Percentiles rank a stretch among this genome's conserved stretches.
Evolutionary conservation across 352 stramenopile species (phyloP).

Genomic region (Globisporangium barbulae): DNA sequence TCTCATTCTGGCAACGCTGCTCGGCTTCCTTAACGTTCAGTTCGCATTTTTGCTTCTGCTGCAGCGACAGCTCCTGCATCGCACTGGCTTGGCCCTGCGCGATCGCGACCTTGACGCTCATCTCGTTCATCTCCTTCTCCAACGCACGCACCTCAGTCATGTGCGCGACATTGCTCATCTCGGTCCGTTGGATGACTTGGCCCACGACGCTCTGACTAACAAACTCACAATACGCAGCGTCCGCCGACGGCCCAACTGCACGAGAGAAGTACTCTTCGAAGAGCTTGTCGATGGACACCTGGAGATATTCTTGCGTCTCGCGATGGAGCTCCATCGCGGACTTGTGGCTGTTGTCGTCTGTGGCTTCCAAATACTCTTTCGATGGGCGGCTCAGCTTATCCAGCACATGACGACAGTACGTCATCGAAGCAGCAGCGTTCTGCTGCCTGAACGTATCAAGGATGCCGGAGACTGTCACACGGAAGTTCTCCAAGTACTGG

Average conservation of each 20-base stretch:
- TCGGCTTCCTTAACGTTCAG: constrained; percentile 72
- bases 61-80: constrained; percentile 75
- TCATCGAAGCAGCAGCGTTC: constrained; percentile 81
- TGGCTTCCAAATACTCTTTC: constrained; percentile 38
- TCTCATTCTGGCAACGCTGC: constrained; percentile 64
- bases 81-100: constrained; percentile 75
- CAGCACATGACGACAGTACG: constrained; percentile 73
- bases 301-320: constrained; percentile 64
- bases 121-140: constrained; percentile 81
- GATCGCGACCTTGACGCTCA: constrained; percentile 78
- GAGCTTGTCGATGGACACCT: constrained; percentile 42
- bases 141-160: constrained; percentile 71
- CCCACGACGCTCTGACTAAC: constrained; percentile 70
- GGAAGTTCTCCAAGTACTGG: constrained; percentile 70
- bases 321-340: constrained; percentile 74
- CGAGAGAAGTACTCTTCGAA: constrained; percentile 57
- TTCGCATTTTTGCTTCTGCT: constrained; percentile 80
- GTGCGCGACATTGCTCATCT: constrained; percentile 68
- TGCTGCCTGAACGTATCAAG: constrained; percentile 65
- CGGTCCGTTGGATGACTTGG: constrained; percentile 75
- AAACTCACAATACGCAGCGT: constrained; percentile 82
- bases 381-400: constrained; percentile 33
- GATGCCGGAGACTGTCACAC: constrained; percentile 31
- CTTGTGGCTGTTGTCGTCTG: constrained; percentile 35
- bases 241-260: constrained; percentile 68